phyloP scores from a whole-genome alignment of 1,284 basidiomycete species.

The Trichosporon sp. region DNA sequence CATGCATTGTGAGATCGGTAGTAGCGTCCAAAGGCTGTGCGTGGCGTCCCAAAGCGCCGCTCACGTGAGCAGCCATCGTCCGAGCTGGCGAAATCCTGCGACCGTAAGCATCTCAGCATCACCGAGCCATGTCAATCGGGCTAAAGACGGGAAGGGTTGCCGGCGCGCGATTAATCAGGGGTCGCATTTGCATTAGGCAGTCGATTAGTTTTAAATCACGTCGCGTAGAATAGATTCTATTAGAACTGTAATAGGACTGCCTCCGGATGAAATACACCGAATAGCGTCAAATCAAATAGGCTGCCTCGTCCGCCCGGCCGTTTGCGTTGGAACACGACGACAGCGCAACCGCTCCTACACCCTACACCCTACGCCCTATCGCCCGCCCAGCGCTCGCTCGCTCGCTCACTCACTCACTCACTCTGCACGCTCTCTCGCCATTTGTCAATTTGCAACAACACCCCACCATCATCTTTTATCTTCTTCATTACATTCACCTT shows the following conservation, averaged over 20 bases:
- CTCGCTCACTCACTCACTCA: not conserved
- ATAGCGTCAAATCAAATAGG: not conserved
- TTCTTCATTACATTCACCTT: slow-evolving; percentile 1
- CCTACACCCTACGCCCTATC: not conserved
- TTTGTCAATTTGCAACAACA: slow-evolving; percentile 7
- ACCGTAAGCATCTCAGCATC: no score
- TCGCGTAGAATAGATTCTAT: not conserved
- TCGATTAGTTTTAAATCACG: no score
- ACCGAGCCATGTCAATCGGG: no score
- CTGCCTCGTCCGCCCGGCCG: not conserved
- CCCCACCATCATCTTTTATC: slow-evolving; percentile 9
- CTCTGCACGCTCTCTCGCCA: not conserved
- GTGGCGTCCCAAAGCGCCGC: no score
- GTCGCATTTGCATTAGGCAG: no score
- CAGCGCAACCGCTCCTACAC: no score
- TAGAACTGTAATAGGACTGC: not conserved
- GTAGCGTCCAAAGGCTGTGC: no score
- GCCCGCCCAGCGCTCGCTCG: not conserved
- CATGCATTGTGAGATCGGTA: no score
- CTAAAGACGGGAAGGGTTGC: no score
- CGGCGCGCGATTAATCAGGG: no score
- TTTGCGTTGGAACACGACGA: slow-evolving; percentile 2
- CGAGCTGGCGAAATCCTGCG: no score
- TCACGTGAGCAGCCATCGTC: no score
- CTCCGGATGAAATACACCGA: not conserved